Evolutionary conservation across 331 rosid genomes (phyloP).

Genomic region (Malus hybrid): DNA sequence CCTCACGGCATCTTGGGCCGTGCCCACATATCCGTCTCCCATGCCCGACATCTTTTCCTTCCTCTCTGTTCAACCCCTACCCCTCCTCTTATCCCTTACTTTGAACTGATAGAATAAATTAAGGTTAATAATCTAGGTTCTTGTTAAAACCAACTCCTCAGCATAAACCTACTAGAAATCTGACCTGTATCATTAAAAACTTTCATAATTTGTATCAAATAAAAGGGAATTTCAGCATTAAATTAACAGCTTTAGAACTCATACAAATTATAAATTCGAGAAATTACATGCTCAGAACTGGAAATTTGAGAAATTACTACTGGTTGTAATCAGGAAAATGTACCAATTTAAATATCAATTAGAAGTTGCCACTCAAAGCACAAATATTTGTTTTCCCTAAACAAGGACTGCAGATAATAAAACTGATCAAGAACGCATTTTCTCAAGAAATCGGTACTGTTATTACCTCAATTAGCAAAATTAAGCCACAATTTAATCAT

Average conservation of each 20-base stretch:
- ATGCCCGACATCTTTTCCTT: conserved; percentile 65
- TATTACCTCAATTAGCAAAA: neutral
- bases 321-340: neutral
- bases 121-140: neutral
- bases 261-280: neutral
- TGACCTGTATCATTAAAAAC: neutral
- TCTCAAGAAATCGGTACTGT: neutral
- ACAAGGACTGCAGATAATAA: neutral
- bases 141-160: neutral
- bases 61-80: neutral
- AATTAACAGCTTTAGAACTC: neutral
- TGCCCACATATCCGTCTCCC: conserved; percentile 99
- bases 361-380: neutral
- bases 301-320: neutral
- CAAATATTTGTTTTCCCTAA: neutral
- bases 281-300: neutral
- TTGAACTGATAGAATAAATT: neutral
- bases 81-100: neutral
- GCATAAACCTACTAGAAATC: neutral
- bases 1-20: conserved; percentile 91
- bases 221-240: neutral
- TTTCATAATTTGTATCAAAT: neutral
- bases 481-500: neutral
- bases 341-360: neutral
- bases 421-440: neutral